Conservation (phyloP, 768 basidiomycete genomes). For the Russula olivacea region DNA sequence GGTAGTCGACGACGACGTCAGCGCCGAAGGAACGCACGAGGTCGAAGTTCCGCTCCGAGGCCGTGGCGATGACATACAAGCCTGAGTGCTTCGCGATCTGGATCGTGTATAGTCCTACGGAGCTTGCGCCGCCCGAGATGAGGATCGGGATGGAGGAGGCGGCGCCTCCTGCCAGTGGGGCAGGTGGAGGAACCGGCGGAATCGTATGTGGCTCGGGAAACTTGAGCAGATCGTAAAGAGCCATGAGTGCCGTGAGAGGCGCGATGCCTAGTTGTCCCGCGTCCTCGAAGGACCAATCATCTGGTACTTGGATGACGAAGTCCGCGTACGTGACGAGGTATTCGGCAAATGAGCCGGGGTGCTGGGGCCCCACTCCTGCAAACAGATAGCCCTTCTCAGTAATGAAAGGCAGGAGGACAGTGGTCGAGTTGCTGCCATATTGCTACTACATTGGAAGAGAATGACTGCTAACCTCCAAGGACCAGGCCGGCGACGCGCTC, state of each 20-base stretch:
- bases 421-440: no score
- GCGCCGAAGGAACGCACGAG: conserved; percentile 37
- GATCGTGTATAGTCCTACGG: conserved; percentile 33
- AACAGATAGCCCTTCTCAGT: background rate
- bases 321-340: conserved; percentile 28
- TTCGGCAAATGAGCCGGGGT: conserved; percentile 29
- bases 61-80: conserved; percentile 33
- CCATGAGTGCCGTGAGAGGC: conserved; percentile 18
- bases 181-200: no score
- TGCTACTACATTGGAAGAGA: background rate
- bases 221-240: conserved; percentile 17
- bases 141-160: conserved; percentile 25
- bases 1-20: conserved; percentile 31
- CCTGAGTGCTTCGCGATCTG: conserved; percentile 32
- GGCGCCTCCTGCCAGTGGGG: no score
- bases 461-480: conserved; percentile 24
- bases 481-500: conserved; percentile 30
- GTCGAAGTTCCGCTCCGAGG: conserved; percentile 34
- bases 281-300: conserved; percentile 21
- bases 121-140: conserved; percentile 31
- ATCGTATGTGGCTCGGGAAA: conserved; percentile 1
- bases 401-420: no score
- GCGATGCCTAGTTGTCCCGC: conserved; percentile 20
- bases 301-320: conserved; percentile 23
- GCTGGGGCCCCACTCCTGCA: conserved; percentile 14